Evolutionary conservation across 1,284 basidiomycete genomes (phyloP), one percentile per base, ranked within the genome.

Genomic region (Neonothopanus nambi): DNA sequence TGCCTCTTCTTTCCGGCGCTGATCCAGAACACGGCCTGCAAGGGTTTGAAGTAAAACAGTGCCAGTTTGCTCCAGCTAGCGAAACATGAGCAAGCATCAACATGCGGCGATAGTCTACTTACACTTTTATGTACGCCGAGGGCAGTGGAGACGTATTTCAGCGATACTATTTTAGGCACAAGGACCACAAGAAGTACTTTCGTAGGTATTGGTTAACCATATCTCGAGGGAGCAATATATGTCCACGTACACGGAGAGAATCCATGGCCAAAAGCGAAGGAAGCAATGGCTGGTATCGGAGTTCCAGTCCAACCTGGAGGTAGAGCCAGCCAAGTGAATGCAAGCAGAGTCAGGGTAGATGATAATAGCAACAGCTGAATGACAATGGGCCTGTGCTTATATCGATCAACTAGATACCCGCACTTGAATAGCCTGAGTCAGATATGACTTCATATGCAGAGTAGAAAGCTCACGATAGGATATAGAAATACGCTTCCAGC

Each of bases 91-190:
- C 55, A 33, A 24, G 39, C 21, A 48, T 12, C 54, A 55, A 28
- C 18, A 24, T 40, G 44, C 11, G 35, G 24, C 8, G 36, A 23
- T 42, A 26, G 37, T 7, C 18, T 38, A 73, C 84, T 58, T 68
- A 89, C 87, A 62, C 84, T 83, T 67, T 92, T 92, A 63, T 92
- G 89, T 9, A 85, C 82, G 2, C 89, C 89, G 0, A 92, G 74
- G 1, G 88, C 89, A 1, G 89, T 90, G 2, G 88, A 87, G 36
- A 92, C 81, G 64, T 88, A 89, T 61, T 84, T 85, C 15, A 78
- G 62, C 1, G 84, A 80, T 0, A 92, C 85, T 43, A 92, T 80
- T 46, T 79, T 80, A 2, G 89, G 88, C 0, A 91, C 88, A 42
- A 92, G 74, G 18, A 91, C 76, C 11, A 89, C 89, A 13, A 91